Conservation (phyloP, 2,329 filamentous ascomycete species). For the Phoma sp. region DNA sequence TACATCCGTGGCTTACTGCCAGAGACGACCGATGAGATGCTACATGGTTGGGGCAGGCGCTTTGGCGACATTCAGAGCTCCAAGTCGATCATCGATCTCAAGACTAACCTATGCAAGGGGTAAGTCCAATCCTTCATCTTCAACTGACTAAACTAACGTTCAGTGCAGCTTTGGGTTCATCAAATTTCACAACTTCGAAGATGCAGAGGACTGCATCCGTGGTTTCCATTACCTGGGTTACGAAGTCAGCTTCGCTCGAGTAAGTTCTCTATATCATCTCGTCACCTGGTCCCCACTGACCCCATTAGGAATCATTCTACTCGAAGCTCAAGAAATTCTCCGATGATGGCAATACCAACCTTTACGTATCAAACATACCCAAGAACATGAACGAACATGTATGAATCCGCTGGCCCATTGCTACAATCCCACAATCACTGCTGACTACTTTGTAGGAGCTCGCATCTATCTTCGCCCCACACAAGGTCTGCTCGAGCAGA, state of each 20-base stretch:
- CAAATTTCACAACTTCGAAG: constrained; percentile 85
- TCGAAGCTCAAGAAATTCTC: constrained; percentile 96
- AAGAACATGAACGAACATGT: constrained; percentile 91
- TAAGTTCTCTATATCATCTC: constrained; percentile 54
- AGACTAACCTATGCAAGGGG: constrained; percentile 96
- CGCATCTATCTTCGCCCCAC: constrained; percentile 77
- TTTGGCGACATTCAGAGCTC: constrained; percentile 96
- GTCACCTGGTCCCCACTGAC: constrained; percentile 17
- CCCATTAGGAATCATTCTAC: constrained; percentile 83
- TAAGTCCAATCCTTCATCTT: constrained; percentile 49
- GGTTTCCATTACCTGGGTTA: constrained; percentile 95
- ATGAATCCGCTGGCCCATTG: constrained; percentile 40
- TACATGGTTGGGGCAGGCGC: constrained; percentile 80
- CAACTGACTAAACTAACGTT: constrained; percentile 11
- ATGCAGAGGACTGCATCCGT: constrained; percentile 95
- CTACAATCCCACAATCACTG: neutral
- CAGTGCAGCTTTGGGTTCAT: constrained; percentile 86
- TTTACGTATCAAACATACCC: constrained; percentile 97
- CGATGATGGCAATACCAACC: constrained; percentile 87
- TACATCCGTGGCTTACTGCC: constrained; percentile 97
- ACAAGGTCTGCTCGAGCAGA: constrained; percentile 88
- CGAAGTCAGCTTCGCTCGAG: constrained; percentile 95
- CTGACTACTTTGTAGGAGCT: constrained; percentile 64
- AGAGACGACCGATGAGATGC: constrained; percentile 90
- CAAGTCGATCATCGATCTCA: constrained; percentile 97